Evolutionary conservation across 1,284 basidiomycete species (phyloP).

Genomic region (Leccinum brunneo-olivaceum): DNA sequence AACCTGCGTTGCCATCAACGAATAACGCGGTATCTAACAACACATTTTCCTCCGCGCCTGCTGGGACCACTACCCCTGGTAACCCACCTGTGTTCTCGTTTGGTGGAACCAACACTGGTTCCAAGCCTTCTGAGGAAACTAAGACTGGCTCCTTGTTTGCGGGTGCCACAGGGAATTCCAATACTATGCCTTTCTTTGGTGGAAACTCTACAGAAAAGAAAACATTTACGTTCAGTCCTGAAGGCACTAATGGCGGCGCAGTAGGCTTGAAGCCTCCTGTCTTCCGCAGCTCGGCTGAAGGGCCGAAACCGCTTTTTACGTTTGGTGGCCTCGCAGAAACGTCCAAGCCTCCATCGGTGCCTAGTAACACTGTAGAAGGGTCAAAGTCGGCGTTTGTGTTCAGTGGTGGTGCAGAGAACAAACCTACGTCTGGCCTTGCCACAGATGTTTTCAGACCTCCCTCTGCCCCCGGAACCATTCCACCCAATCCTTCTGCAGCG

Average conservation of each 20-base stretch:
- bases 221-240: slow-evolving; percentile 15
- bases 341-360: slow-evolving; percentile 7
- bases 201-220: slow-evolving; percentile 10
- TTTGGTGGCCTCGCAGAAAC: slow-evolving; percentile 11
- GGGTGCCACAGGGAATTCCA: background rate
- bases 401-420: slow-evolving; percentile 4
- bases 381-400: slow-evolving; percentile 7
- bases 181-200: slow-evolving; percentile 5
- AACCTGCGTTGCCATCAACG: slow-evolving; percentile 4
- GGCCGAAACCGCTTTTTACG: slow-evolving; percentile 8
- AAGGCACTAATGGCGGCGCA: slow-evolving; percentile 5
- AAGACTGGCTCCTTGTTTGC: slow-evolving; percentile 17
- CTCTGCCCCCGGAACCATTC: slow-evolving; percentile 3
- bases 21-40: slow-evolving; percentile 3
- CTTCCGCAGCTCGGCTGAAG: slow-evolving; percentile 8
- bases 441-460: slow-evolving; percentile 5
- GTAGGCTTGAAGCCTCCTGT: slow-evolving; percentile 9
- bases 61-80: slow-evolving; percentile 7
- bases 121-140: slow-evolving; percentile 17
- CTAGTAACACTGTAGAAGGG: slow-evolving; percentile 4
- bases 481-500: slow-evolving; percentile 7
- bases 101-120: slow-evolving; percentile 12
- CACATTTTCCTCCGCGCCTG: slow-evolving; percentile 9
- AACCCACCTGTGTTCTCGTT: slow-evolving; percentile 18
- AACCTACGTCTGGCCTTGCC: background rate